Conservation (phyloP, 2,329 filamentous ascomycete genomes). For the Ophiostoma perfectum region DNA sequence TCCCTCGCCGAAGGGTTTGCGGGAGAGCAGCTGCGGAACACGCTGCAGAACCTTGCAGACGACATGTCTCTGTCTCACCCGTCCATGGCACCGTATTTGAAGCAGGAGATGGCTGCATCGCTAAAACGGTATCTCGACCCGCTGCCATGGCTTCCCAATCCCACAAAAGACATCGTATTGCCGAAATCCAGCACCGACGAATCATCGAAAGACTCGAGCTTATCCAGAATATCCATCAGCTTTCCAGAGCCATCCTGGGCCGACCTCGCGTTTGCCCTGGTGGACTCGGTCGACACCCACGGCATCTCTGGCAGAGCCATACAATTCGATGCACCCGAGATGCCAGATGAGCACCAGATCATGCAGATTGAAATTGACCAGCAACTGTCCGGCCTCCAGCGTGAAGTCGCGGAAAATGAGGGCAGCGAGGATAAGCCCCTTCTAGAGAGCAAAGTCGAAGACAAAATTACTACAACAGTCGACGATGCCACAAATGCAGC, state of each 20-base stretch:
- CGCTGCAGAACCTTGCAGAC: conserved; percentile 51
- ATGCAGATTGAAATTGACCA: conserved; percentile 38
- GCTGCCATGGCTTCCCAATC: conserved; percentile 56
- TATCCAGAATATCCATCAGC: conserved; percentile 30
- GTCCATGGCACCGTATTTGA: conserved; percentile 52
- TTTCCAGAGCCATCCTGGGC: conserved; percentile 39
- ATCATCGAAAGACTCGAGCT: neutral
- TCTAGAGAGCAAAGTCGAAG: neutral
- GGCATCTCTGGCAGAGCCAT: conserved; percentile 37
- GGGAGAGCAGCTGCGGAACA: conserved; percentile 55
- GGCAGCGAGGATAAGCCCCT: neutral
- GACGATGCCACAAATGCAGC: neutral
- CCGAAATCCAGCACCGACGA: conserved; percentile 22
- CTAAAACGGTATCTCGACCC: conserved; percentile 55
- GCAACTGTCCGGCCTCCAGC: conserved; percentile 28
- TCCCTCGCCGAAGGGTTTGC: conserved; percentile 59
- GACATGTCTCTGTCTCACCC: conserved; percentile 55
- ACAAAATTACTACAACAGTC: neutral
- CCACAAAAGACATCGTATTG: conserved; percentile 33
- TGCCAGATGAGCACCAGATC: conserved; percentile 36
- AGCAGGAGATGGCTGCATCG: conserved; percentile 45
- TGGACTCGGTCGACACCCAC: conserved; percentile 33
- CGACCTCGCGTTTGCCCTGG: conserved; percentile 39
- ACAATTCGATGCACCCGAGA: conserved; percentile 36
- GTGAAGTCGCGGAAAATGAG: conserved; percentile 6